phyloP scores from a whole-genome alignment of 2,329 filamentous ascomycete species.

The Metarhizium brunneum region DNA sequence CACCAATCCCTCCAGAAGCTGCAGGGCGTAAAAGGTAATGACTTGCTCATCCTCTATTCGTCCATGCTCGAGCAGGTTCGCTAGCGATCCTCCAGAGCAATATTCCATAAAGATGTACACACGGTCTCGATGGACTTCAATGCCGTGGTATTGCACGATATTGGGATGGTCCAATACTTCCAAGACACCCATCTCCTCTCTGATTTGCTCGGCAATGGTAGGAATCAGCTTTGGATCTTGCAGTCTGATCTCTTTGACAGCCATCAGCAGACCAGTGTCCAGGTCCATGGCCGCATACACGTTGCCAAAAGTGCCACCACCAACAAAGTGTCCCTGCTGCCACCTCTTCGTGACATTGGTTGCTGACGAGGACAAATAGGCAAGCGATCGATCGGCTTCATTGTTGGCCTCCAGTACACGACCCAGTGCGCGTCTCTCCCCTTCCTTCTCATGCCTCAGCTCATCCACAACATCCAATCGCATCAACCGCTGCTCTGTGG shows the following conservation, averaged over 20 bases:
- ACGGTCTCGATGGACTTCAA: conserved; percentile 95
- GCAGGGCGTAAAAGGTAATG: conserved; percentile 91
- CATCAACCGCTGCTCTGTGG: conserved; percentile 66
- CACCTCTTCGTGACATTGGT: conserved; percentile 93
- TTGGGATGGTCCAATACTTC: conserved; percentile 96
- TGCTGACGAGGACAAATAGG: conserved; percentile 85
- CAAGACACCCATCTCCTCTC: conserved; percentile 93
- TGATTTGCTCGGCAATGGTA: conserved; percentile 85
- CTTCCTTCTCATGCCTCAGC: conserved; percentile 65
- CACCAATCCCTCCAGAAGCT: conserved; percentile 85
- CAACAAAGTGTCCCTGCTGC: conserved; percentile 98
- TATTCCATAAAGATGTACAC: conserved; percentile 99
- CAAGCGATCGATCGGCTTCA: conserved; percentile 89
- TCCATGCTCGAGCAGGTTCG: conserved; percentile 83
- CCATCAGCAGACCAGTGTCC: conserved; percentile 93
- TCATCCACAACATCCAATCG: conserved; percentile 71
- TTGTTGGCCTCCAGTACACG: conserved; percentile 89
- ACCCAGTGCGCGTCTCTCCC: conserved; percentile 79
- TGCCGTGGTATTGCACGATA: conserved; percentile 94
- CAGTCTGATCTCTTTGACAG: conserved; percentile 94
- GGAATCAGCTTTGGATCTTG: conserved; percentile 96
- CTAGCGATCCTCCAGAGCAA: conserved; percentile 88
- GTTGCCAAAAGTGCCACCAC: conserved; percentile 92
- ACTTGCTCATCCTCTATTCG: conserved; percentile 97
- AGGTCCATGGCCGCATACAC: conserved; percentile 97